Evolutionary conservation across 2,329 filamentous ascomycete genomes (phyloP).

Genomic region (Macrophomina tecta): DNA sequence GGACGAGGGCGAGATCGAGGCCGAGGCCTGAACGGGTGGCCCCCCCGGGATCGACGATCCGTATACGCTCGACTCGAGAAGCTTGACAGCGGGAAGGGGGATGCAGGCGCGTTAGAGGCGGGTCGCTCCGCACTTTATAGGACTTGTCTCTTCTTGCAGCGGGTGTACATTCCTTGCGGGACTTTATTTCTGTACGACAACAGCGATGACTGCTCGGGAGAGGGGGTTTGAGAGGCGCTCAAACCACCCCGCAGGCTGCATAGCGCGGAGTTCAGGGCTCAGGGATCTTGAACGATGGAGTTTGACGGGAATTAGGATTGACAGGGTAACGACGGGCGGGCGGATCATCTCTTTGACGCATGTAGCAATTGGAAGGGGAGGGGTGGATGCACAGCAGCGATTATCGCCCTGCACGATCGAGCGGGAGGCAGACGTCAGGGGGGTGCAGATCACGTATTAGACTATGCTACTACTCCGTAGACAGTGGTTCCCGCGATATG

Average conservation of each 20-base stretch:
- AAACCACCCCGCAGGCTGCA: slow-evolving; percentile 13
- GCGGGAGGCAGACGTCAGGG: too few species aligned
- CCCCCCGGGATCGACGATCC: background rate
- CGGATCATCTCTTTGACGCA: slow-evolving; percentile 20
- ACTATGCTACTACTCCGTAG: too few species aligned
- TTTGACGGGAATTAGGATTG: slow-evolving; percentile 21
- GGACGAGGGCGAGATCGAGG: slow-evolving; percentile 37
- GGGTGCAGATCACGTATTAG: too few species aligned
- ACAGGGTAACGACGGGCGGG: slow-evolving; percentile 17
- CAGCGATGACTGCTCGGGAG: slow-evolving; percentile 4
- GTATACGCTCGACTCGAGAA: background rate
- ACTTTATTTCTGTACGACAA: slow-evolving; percentile 18
- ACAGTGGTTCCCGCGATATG: too few species aligned
- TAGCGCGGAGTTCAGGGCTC: slow-evolving; percentile 25
- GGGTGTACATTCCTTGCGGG: background rate
- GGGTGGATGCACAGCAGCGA: background rate
- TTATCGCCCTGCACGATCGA: too few species aligned
- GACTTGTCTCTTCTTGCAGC: background rate
- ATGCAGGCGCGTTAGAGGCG: slow-evolving; percentile 5
- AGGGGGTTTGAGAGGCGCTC: background rate
- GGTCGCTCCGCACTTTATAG: background rate
- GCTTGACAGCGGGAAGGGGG: background rate
- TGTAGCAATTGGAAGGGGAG: background rate
- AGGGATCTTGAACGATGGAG: slow-evolving; percentile 22
- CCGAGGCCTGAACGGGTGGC: background rate